Evolutionary conservation across 306 rosid species (phyloP).

Genomic region (Urtica urens): DNA sequence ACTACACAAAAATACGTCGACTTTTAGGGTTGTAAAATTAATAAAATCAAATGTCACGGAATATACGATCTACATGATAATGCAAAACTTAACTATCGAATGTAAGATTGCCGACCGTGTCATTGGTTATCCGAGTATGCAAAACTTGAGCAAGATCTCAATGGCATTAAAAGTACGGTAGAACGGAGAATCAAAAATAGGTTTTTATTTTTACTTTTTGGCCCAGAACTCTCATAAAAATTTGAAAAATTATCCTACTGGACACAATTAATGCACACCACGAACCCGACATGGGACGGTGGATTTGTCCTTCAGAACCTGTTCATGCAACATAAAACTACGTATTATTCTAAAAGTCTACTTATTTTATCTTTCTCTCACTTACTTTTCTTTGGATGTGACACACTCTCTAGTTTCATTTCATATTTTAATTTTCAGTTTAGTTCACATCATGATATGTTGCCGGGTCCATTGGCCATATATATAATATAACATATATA

Average conservation of each 20-base stretch:
- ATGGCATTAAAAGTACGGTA: conserved; percentile 1
- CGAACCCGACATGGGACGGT: conserved; percentile 18
- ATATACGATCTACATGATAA: neutral
- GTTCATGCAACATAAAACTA: conserved; percentile 7
- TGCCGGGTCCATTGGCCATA: neutral
- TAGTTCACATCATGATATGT: conserved; percentile 2
- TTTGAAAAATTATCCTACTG: neutral
- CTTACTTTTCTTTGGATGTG: conserved; percentile 6
- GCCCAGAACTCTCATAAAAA: neutral
- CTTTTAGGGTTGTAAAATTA: too few relatives aligned
- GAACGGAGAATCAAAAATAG: conserved; percentile 5
- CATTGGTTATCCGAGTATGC: conserved; percentile 20
- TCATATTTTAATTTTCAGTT: neutral
- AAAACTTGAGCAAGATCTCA: conserved; percentile 5
- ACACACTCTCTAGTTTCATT: conserved; percentile 1
- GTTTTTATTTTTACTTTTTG: neutral
- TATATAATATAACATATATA: too few relatives aligned
- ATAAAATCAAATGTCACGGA: too few relatives aligned
- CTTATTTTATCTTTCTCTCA: neutral
- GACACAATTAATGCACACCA: conserved; percentile 18
- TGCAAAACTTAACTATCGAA: conserved; percentile 5
- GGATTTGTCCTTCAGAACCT: conserved; percentile 5
- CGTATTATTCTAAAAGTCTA: neutral
- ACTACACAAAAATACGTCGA: too few relatives aligned
- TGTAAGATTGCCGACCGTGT: conserved; percentile 15